phyloP scores from a whole-genome alignment of 768 basidiomycete species.

The Leucosporidium scottii region DNA sequence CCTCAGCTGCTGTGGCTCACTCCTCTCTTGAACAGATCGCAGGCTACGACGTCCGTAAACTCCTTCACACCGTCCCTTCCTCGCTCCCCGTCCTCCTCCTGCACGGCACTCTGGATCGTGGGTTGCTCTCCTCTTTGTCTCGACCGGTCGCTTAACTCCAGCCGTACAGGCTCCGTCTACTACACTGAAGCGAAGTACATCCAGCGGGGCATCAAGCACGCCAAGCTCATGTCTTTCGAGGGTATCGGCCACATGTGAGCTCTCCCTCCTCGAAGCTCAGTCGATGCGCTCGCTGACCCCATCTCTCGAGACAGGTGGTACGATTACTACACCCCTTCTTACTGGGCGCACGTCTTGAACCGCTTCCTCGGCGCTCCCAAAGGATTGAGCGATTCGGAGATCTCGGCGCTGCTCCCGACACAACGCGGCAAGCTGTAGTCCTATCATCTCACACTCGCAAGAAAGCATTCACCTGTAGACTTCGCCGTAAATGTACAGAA shows the following conservation, averaged over 20 bases:
- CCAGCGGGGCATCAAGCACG: conserved; percentile 12
- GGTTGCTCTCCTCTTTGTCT: neutral
- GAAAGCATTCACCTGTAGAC: neutral
- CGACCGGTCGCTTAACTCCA: neutral
- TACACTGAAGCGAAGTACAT: conserved; percentile 24
- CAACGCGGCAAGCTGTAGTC: neutral
- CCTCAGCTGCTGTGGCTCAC: accelerated
- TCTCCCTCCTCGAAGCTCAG: neutral
- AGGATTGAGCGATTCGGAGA: neutral
- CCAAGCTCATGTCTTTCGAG: conserved; percentile 20
- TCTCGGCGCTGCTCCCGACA: too few relatives aligned
- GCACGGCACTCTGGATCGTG: conserved; percentile 27
- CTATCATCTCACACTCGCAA: too few relatives aligned
- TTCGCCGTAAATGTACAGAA: neutral
- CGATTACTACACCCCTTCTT: conserved; percentile 13
- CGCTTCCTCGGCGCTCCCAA: conserved; percentile 13
- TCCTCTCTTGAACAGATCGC: conserved; percentile 10
- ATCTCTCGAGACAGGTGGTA: conserved; percentile 7
- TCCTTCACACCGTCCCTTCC: conserved; percentile 5
- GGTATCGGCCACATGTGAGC: conserved; percentile 22
- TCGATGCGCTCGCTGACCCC: neutral
- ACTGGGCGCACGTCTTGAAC: conserved; percentile 14
- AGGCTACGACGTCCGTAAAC: conserved; percentile 22
- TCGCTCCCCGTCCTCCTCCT: conserved; percentile 19
- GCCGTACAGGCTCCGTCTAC: conserved; percentile 18